Conservation (phyloP, 73 alveolate genomes). For the Effrenium voratum region DNA sequence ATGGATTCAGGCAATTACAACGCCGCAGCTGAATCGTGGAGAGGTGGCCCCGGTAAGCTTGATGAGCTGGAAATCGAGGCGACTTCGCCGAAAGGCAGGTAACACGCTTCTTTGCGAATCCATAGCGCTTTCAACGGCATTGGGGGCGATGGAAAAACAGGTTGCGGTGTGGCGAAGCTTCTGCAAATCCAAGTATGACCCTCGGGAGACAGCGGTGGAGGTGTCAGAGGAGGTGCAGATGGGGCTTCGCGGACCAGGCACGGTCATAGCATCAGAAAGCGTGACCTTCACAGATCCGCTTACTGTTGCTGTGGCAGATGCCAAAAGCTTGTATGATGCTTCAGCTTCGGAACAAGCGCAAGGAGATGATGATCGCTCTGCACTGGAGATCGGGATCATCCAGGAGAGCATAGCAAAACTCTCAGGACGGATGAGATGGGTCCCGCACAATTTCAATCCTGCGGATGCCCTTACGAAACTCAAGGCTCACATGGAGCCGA, state of each 20-base stretch:
- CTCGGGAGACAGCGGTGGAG: not conserved
- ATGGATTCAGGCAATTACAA: not conserved
- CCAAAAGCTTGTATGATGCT: constrained; percentile 3
- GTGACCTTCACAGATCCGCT: not conserved
- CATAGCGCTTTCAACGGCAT: not conserved
- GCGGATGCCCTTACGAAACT: constrained; percentile 14
- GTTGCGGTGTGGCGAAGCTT: not conserved
- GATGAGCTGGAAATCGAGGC: not conserved
- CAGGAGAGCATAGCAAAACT: not conserved
- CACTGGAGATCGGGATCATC: constrained; percentile 37
- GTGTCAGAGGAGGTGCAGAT: not conserved
- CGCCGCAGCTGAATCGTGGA: not conserved
- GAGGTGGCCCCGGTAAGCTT: not conserved
- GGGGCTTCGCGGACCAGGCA: not conserved
- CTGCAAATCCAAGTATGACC: not conserved
- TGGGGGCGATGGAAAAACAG: constrained; percentile 8
- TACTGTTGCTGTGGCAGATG: not conserved
- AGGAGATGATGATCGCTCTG: not conserved
- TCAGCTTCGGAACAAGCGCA: not conserved
- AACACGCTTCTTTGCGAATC: not conserved
- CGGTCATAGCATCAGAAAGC: not conserved
- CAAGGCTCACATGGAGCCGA: no score
- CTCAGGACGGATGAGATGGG: not conserved
- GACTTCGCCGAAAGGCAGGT: not conserved
- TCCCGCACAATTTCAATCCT: constrained; percentile 21